Conservation (phyloP, 441 rosid genomes). For the Viola pubescens region DNA sequence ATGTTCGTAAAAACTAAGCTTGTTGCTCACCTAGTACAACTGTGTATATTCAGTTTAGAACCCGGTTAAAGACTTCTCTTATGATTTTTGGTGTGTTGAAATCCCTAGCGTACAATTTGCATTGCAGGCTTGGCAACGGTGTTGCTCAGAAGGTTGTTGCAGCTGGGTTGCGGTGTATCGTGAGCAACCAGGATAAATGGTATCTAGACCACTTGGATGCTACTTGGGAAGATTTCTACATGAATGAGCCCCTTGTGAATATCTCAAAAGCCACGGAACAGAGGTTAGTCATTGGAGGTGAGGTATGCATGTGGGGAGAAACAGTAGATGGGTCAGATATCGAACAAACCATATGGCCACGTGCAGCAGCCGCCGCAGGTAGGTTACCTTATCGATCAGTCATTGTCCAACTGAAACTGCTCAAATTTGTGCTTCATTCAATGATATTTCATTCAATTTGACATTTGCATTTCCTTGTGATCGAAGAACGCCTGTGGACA, state of each 20-base stretch:
- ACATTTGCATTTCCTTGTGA: not conserved
- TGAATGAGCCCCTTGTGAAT: slow-evolving; percentile 48
- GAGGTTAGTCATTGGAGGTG: slow-evolving; percentile 63
- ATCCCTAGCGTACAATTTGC: slow-evolving; percentile 8
- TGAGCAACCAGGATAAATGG: slow-evolving; percentile 80
- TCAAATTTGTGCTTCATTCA: not conserved
- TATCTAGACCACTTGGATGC: slow-evolving; percentile 57
- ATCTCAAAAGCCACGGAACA: slow-evolving; percentile 38
- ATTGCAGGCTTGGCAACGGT: slow-evolving; percentile 54
- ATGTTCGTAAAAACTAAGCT: no score
- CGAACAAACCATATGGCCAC: slow-evolving; percentile 75
- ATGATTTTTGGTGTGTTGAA: no score
- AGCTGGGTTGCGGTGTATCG: slow-evolving; percentile 60
- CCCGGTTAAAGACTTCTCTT: no score
- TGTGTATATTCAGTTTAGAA: no score
- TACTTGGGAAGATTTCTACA: slow-evolving; percentile 48
- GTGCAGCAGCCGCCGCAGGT: slow-evolving; percentile 79
- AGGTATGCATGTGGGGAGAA: slow-evolving; percentile 87
- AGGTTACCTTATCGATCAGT: slow-evolving; percentile 2
- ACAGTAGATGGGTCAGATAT: slow-evolving; percentile 54
- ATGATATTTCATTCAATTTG: not conserved
- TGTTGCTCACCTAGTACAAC: no score
- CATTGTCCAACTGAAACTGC: not conserved
- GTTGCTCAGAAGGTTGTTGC: slow-evolving; percentile 49
- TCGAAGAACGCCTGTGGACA: slow-evolving; percentile 67